Evolutionary conservation across 129 eudicot species (phyloP), one percentile per base, ranked within the genome.

Genomic region (Arctium minus): DNA sequence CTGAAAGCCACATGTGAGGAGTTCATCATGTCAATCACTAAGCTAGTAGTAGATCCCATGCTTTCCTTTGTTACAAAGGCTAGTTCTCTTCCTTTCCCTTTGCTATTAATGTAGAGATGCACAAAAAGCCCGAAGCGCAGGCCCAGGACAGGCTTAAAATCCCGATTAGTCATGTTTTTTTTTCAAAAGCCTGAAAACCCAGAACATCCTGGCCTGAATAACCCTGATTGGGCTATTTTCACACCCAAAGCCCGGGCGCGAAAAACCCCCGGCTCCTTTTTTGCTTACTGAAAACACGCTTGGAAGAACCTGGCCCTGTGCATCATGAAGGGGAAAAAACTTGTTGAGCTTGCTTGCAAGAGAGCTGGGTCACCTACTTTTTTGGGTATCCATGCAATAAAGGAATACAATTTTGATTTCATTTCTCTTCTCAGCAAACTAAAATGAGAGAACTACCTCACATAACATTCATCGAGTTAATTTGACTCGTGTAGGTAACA

Each of bases 11-110:
- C 98, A 39, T 96, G 98, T 78, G 99, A 96, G 81, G 99, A 96
- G 78, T 96, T 96, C 60, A 96, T 96, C 62, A 96, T 96, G 99
- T 93, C 97, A 15, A 97, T 96, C 78, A 96, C 99, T 46, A 96
- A 96, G 85, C 89, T 88, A 73, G 91, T 91, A 35, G 99, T 96
- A 80, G 99, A 96, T 81, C 97, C 99, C 70, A 85, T 96, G 94
- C 94, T 96, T 83, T 96, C 98, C 75, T 96, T 96, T 84, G 99
- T 90, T 76, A 91, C 99, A 42, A 96, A 96, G 99, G 99, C 93
- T 76, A 78, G 87, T 74, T 73, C 37, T 74, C 74, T 79, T 72
- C n/a, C 32, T 36, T 85, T 75, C 71, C 2, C 18, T 37, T 18
- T 11, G 8, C 79, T 74, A 4, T 62, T 75, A 70, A 46, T 0